Base-by-base conservation (phyloP, 176 grass and related monocot species). In the Oryza meyeriana region DNA sequence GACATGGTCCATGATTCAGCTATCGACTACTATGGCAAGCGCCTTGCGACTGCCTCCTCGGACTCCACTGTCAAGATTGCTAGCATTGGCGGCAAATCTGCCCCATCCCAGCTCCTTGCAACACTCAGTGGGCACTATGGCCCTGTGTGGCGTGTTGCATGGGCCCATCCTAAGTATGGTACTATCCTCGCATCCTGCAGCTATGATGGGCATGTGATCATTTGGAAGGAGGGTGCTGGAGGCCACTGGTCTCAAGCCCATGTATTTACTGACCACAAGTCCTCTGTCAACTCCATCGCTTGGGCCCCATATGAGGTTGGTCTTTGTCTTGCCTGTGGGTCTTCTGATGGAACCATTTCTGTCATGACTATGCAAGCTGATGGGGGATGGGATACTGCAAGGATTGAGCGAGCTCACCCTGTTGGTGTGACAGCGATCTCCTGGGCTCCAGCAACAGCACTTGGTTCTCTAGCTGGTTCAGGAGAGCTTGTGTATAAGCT, bases 101-200 rank as follows among this genome's bases (percentile, higher is more conserved):
- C 33, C 47, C 38, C 81, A 50, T 88, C 86, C 34, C 86, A 85
- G 34, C 75, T 85, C 70, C 87, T 85, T 8, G 39, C 87, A 12
- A 77, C 82, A 17, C 82, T 89, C 27, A 81, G 66, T 1, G 82
- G 82, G 28, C 87, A 89, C 77, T 75, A 68, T 36, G 82, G 87
- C 2, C 82, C 87, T 14, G 71, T 89, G 59, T 85, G 87, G 87
- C 77, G 77, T 69, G 82, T 71, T 26, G 35, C 69, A 25, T 89
- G 87, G 87, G 87, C 87, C 29, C 82, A 89, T 29, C 87, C 87
- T 35, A 89, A 85, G 61, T 89, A 76, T n/a, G 82, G 82, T 25
- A 80, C 82, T 52, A 76, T 85, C 61, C 82, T 89, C 18, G 77
- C 82, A 22, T 89, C 87, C 2, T 89, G 82, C 42, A 74, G 87